Evolutionary conservation across 495 filamentous ascomycete species (phyloP), one percentile per base, ranked within the genome.

Genomic region (Bathelium albidoporum): DNA sequence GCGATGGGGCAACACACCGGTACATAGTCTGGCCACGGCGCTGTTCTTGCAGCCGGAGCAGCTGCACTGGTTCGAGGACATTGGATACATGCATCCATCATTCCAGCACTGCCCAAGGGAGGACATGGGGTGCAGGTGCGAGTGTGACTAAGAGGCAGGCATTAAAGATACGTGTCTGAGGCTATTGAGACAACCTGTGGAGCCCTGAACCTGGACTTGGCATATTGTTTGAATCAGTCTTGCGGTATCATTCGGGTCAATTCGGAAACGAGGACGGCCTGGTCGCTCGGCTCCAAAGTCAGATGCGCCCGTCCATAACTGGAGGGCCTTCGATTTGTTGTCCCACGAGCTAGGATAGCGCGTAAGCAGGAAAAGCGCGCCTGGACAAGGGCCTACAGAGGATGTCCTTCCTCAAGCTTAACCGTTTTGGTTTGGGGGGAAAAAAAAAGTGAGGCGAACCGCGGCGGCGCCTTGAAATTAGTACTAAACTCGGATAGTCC

Each of bases 61-160:
- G 72, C 85, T 97, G 66, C 91, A 97, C 70, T 97, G 97, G 79
- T 97, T 95, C 79, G 88, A 97, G 70, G 92, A 97, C 69, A 96
- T 97, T 67, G 92, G 87, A 63, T 97, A 97, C 76, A 96, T 89
- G 75, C 93, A 97, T 71, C 87, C 94, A 20, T 93, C 93, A 9
- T 97, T 97, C 73, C 96, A 91, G n/a, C 93, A 97, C 76, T 97
- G 93, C 72, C 93, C 93, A 1, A 55, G 28, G 11, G 58, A 60
- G 31, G 58, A 31, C 58, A 31, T 60, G 28, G 58, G 58, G 28
- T 60, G 58, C 26, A 31, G 20, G 31, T 60, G 58, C 24, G 58
- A 32, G 31, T 60, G 58, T 26, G 36, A 36, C 22, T 10, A n/a
- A 31, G 10, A 12, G 28, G 32, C 34, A 16, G 58, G 28, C 5